Evolutionary conservation across 129 eudicot genomes (phyloP).

Genomic region (Glebionis coronaria): DNA sequence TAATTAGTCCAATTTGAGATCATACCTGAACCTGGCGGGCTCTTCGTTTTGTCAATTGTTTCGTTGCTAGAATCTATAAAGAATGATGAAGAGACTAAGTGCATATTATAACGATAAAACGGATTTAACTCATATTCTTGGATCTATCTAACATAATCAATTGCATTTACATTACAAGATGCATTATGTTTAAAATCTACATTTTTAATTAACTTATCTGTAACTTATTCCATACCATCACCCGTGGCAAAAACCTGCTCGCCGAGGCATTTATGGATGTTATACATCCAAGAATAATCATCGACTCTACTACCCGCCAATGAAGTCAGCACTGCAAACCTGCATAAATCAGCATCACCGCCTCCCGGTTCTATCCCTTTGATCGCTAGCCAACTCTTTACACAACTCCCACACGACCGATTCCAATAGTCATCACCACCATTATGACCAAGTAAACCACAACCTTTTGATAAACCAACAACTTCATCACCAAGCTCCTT

Average conservation of each 20-base stretch:
- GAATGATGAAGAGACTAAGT: constrained; percentile 10
- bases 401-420: constrained; percentile 34
- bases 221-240: constrained; percentile 16
- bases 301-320: constrained; percentile 32
- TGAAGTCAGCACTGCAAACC: constrained; percentile 46
- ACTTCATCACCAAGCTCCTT: constrained; percentile 26
- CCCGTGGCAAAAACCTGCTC: constrained; percentile 29
- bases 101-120: neutral
- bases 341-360: constrained; percentile 39
- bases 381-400: constrained; percentile 41
- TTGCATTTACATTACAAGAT: neutral
- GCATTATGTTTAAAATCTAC: neutral
- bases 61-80: neutral
- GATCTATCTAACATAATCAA: neutral
- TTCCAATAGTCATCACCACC: constrained; percentile 27
- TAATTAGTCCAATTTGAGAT: neutral
- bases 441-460: constrained; percentile 12
- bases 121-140: constrained; percentile 6
- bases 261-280: constrained; percentile 37
- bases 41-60: constrained; percentile 6
- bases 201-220: neutral
- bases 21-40: constrained; percentile 5
- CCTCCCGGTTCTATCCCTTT: constrained; percentile 21
- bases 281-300: constrained; percentile 29
- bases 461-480: constrained; percentile 21